Evolutionary conservation across 441 rosid species (phyloP).

Genomic region (Erodium trifolium): DNA sequence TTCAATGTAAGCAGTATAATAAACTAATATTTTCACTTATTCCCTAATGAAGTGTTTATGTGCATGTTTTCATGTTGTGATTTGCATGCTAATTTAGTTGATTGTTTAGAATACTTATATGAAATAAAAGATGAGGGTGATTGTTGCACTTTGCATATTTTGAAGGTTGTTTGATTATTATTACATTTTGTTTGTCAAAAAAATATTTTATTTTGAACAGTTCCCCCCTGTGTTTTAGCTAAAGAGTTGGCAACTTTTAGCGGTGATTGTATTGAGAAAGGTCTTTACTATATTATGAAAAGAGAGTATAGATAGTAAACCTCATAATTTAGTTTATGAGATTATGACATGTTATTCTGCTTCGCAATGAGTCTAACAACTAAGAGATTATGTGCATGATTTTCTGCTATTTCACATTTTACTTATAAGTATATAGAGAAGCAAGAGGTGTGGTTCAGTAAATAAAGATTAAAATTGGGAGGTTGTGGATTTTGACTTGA

Average conservation of each 20-base stretch:
- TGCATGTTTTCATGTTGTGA: neutral
- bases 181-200: neutral
- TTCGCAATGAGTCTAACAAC: neutral
- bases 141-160: neutral
- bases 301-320: neutral
- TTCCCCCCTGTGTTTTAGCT: neutral
- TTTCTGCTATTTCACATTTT: too few relatives aligned
- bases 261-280: neutral
- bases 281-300: neutral
- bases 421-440: too few relatives aligned
- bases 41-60: neutral
- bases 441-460: neutral
- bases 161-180: neutral
- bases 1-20: conserved; percentile 42
- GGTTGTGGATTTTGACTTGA: neutral
- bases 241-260: neutral
- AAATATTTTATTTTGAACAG: too few relatives aligned
- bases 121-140: neutral
- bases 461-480: neutral
- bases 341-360: neutral
- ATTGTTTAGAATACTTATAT: neutral
- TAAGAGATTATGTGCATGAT: neutral
- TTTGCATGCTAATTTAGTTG: conserved; percentile 1
- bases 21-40: neutral
- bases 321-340: neutral